Evolutionary conservation across 106 monocot genomes (phyloP), one percentile per base, ranked within the genome.

Genomic region (Apostasia ramifera): DNA sequence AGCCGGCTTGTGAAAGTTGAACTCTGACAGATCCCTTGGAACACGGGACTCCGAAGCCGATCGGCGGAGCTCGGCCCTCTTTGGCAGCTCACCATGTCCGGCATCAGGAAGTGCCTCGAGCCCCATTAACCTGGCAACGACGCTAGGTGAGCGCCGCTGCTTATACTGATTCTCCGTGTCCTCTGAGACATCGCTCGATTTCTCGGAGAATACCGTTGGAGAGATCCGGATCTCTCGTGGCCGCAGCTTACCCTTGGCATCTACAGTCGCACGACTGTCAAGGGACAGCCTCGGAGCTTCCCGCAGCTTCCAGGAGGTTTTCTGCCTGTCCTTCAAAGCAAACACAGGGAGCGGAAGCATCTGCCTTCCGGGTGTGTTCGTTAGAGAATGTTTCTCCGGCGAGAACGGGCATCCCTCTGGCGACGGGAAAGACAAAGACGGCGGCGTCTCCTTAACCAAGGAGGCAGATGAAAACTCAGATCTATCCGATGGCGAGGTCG

Each of bases 81-180:
- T 75, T 5, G 47, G 53, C 40, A 63, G 40, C 2, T 65, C 70
- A 5, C 49, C 82, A 15, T 2, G 49, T 2, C 48, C 47, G 26
- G 56, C 46, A 42, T 13, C 77, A 3, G 94, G 88, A 26, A 98
- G 83, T 2, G 72, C 73, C 2, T 98, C 92, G 44, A 97, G 84
- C 2, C 95, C 95, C 95, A 97, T 97, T 4, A 97, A 80, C 66
- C 88, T 70, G 8, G 86, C 95, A 40, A 92, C 89, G 9, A 92
- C 89, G 70, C 92, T 92, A 6, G 95, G 95, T 0, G 95, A 89
- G 37, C 89, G 76, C 47, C 85, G 80, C 53, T 69, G 83, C 71
- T 50, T 59, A 46, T 83, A 83, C 9, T 67, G 43, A 3, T 68
- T 71, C n/a, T 73, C 86, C 1, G 8, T 71, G 1, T 59, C 78